Evolutionary conservation across 352 stramenopile genomes (phyloP), one percentile per base, ranked within the genome.

Genomic region (Globisporangium perplexum): DNA sequence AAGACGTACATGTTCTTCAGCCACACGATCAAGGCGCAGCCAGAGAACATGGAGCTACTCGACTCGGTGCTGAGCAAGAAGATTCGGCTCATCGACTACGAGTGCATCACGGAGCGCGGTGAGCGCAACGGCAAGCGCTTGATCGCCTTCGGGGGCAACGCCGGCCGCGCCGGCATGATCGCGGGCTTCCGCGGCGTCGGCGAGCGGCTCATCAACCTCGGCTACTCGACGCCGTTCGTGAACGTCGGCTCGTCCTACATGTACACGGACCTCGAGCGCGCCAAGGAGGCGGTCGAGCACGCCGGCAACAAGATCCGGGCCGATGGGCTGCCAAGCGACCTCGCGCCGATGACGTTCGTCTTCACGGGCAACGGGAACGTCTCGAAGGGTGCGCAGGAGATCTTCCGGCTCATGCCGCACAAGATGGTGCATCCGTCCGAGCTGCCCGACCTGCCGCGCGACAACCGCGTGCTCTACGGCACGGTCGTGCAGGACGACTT

Each of bases 1-100:
- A 97, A 97, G 71, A 97, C 92, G 22, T 98, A 98, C 67, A 83
- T 98, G 59, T 98, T 98, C 74, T 98, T 98, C 66, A 96, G 83
- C 57, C 96, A 98, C 77, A 96, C 90, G 51, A 98, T 98, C 75
- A 98, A 98, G 65, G 96, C 91, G 41, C 96, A 98, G 71, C 77
- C 83, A 4, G 88, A 98, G 65, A 98, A 98, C 71, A 98, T 98
- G 95, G 68, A 74, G 57, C 71, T 98, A 22, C 77, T 98, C 46
- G 86, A 98, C 62, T 75, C 87, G 22, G 86, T 98, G 53, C 72
- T 98, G 7, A 72, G 94, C 39, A 90, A 94, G 44, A 88, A 91
- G 26, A 91, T 98, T 57, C 90, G 90, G 48, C 76, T 98, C 28
- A 91, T 98, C 56, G 96, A 98, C 70, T 98, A 98, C 65, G 96